Percentiles rank a stretch among this genome's conserved stretches.
Conservation (phyloP, 2,329 filamentous ascomycete species). For the Aspergillus sp. region DNA sequence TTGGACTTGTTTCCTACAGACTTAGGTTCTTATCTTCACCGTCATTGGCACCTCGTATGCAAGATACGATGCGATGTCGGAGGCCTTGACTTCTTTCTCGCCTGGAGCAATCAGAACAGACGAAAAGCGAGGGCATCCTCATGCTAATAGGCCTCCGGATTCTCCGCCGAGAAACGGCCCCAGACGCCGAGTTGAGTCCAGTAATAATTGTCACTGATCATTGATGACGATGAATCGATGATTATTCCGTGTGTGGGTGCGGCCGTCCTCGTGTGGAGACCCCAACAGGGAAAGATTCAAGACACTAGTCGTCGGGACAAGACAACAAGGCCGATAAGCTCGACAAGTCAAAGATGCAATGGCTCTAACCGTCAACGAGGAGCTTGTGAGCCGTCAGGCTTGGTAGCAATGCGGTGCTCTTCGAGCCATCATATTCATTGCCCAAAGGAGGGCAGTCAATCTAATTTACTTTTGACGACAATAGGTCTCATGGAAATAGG, state of each 20-base stretch:
- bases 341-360: conserved; percentile 14
- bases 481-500: neutral
- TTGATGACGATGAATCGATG: conserved; percentile 1
- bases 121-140: conserved; percentile 17
- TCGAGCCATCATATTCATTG: neutral
- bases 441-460: conserved; percentile 2
- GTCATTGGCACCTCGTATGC: neutral
- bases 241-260: conserved; percentile 4
- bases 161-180: conserved; percentile 27
- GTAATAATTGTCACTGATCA: neutral
- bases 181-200: conserved; percentile 17
- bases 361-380: neutral
- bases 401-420: neutral
- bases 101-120: conserved; percentile 17
- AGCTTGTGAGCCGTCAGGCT: neutral
- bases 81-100: conserved; percentile 8
- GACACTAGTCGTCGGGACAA: conserved; percentile 8
- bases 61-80: conserved; percentile 11
- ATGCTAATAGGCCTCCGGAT: conserved; percentile 18
- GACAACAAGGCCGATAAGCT: conserved; percentile 17
- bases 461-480: conserved; percentile 13
- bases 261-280: conserved; percentile 15
- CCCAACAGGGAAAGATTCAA: neutral
- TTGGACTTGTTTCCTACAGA: neutral
- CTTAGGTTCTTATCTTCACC: neutral